Evolutionary conservation across 2,329 filamentous ascomycete species (phyloP).

Genomic region (Ophiognomonia clavigignenti-juglandacearum): DNA sequence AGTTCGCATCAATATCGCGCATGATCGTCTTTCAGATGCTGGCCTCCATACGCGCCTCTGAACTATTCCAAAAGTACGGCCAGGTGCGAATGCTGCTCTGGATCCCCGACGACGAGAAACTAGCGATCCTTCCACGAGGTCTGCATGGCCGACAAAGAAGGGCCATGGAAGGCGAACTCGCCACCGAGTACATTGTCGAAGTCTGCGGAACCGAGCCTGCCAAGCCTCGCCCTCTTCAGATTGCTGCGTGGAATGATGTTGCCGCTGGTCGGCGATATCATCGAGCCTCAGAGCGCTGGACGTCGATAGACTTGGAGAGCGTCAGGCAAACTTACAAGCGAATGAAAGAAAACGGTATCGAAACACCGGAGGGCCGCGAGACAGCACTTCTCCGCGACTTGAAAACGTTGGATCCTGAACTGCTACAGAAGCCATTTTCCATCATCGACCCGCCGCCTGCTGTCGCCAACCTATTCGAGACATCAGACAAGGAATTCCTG

Average conservation of each 20-base stretch:
- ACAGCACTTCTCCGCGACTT: no score
- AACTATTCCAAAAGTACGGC: constrained; percentile 70
- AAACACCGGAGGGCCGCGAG: neutral
- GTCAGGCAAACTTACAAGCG: no score
- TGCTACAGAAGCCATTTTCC: no score
- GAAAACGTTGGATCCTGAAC: no score
- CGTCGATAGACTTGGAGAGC: no score
- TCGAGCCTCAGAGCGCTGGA: no score
- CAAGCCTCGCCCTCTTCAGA: constrained; percentile 20
- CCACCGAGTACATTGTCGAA: constrained; percentile 55
- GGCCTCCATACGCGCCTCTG: constrained; percentile 49
- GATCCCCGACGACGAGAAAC: constrained; percentile 57
- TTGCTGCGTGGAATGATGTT: neutral
- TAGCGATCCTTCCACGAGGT: constrained; percentile 54
- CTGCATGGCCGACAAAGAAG: constrained; percentile 51
- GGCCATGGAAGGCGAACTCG: constrained; percentile 55
- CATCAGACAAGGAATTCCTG: neutral
- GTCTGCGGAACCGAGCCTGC: constrained; percentile 42
- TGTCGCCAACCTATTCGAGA: no score
- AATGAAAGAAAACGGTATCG: neutral
- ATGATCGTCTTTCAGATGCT: constrained; percentile 60
- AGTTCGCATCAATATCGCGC: constrained; percentile 51
- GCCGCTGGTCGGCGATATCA: no score
- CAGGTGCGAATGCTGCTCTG: constrained; percentile 76
- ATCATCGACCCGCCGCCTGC: no score